A percentile compares a stretch with the other conserved stretches of the same genome.
These are phyloP conservation scores for Pseudotulostoma volvatum DNA, from an alignment of 495 filamentous ascomycete genomes.

Conservation along the genomic window DNA sequence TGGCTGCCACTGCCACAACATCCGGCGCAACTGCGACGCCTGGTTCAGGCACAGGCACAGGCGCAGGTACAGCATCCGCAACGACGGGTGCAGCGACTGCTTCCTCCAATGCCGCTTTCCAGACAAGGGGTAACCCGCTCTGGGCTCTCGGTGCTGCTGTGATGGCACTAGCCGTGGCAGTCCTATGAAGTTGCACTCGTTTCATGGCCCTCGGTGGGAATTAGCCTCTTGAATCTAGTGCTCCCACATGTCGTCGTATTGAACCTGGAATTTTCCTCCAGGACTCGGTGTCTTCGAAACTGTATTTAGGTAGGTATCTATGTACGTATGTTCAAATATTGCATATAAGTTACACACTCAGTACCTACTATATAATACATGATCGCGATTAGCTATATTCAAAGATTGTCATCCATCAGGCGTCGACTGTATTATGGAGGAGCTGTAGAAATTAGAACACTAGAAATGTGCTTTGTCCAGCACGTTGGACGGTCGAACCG, in stretches of 20 bases:
- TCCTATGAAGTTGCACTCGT: not conserved
- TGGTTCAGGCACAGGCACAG: not conserved
- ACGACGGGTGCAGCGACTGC: not conserved
- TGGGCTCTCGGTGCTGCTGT: conserved; percentile 9
- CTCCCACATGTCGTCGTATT: too few relatives aligned
- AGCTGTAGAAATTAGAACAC: not conserved
- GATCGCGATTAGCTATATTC: not conserved
- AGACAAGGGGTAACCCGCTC: conserved; percentile 6
- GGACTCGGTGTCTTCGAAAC: too few relatives aligned
- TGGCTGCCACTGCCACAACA: conserved; percentile 1
- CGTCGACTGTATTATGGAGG: not conserved
- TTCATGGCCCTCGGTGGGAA: not conserved
- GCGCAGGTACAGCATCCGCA: not conserved
- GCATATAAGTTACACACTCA: too few relatives aligned
- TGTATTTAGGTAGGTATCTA: too few relatives aligned
- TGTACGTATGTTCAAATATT: too few relatives aligned
- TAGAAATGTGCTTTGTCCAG: not conserved
- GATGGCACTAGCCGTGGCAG: conserved; percentile 8
- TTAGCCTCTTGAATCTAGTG: too few relatives aligned
- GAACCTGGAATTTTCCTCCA: too few relatives aligned
- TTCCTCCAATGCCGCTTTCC: conserved; percentile 1
- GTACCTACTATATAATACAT: too few relatives aligned
- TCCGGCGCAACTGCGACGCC: conserved; percentile 3
- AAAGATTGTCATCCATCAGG: not conserved
- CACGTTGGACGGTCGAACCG: conserved; percentile 1